Conservation (phyloP, 2,329 filamentous ascomycete species). For the Chaetomium sp. region DNA sequence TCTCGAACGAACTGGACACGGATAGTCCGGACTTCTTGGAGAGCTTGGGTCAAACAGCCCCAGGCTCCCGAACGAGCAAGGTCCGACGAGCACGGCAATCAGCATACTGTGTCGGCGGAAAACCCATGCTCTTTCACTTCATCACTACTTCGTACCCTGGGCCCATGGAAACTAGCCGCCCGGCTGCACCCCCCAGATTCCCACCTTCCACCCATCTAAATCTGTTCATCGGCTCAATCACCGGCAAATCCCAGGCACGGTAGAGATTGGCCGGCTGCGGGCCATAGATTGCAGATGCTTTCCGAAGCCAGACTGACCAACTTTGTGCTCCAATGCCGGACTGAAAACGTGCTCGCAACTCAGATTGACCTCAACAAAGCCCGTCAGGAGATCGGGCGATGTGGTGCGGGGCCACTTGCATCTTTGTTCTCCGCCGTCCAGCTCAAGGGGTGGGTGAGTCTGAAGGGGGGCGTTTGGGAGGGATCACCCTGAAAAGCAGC, state of each 20-base stretch:
- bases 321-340: conserved; percentile 8
- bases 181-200: neutral
- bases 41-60: neutral
- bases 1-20: too few species aligned
- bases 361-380: neutral
- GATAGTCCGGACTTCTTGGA: neutral
- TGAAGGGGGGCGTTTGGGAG: neutral
- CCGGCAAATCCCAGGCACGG: conserved; percentile 29
- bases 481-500: neutral
- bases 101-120: neutral
- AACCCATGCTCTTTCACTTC: neutral
- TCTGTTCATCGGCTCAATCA: conserved; percentile 31
- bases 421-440: neutral
- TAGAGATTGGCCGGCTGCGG: conserved; percentile 31
- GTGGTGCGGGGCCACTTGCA: neutral
- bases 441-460: neutral
- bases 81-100: too few species aligned
- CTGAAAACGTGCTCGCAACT: conserved; percentile 12
- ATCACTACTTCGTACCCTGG: neutral
- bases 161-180: neutral
- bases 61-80: neutral
- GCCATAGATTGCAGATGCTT: conserved; percentile 26
- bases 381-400: neutral
- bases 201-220: conserved; percentile 12
- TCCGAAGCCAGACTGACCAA: conserved; percentile 21